Conservation (phyloP, 108 stramenopile species). For the Aurantiochytrium sp. region DNA sequence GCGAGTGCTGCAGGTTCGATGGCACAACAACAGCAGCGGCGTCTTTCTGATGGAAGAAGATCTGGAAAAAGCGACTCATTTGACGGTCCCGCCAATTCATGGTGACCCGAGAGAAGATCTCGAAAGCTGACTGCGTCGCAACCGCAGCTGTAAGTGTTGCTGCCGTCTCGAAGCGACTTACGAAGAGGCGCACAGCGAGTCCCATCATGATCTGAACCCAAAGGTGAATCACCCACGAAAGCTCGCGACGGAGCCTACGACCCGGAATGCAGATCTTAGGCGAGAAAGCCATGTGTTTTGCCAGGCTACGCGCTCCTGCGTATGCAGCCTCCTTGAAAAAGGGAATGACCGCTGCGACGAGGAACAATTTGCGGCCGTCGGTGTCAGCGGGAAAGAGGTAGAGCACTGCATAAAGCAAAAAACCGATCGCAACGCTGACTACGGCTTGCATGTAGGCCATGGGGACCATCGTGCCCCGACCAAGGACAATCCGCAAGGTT, state of each 20-base stretch:
- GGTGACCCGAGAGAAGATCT: background rate
- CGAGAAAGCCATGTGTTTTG: background rate
- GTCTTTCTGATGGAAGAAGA: too few species aligned
- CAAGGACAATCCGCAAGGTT: too few species aligned
- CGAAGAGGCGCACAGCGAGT: background rate
- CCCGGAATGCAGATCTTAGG: background rate
- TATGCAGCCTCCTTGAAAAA: background rate
- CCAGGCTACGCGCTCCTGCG: background rate
- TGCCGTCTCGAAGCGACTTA: background rate
- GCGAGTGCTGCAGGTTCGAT: too few species aligned
- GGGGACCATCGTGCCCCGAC: too few species aligned
- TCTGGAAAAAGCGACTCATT: background rate
- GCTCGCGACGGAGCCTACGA: background rate
- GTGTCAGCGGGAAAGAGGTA: background rate
- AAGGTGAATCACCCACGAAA: background rate
- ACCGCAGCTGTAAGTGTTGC: background rate
- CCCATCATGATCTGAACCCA: background rate
- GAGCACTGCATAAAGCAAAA: background rate
- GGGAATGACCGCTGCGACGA: background rate
- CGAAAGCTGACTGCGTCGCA: background rate
- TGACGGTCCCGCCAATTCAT: background rate
- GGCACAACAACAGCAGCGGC: too few species aligned
- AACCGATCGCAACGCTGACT: too few species aligned
- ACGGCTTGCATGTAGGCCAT: too few species aligned
- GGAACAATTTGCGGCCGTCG: background rate